Conservation (phyloP, 2,329 filamentous ascomycete genomes). For the Plectosphaerella sp. region DNA sequence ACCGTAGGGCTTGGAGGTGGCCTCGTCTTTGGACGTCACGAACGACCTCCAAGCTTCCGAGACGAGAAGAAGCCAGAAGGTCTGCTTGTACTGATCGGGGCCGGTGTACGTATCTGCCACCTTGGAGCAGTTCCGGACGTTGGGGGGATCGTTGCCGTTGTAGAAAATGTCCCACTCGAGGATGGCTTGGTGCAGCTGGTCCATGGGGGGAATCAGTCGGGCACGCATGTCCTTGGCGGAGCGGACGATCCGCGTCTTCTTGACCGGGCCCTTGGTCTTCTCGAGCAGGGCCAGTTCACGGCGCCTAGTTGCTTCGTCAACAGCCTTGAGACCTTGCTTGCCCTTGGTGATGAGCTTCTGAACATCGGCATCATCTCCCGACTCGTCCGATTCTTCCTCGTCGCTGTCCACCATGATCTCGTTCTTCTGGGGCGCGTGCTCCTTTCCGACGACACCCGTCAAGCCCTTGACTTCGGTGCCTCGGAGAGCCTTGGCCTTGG, state of each 20-base stretch:
- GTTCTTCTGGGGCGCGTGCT: conserved; percentile 67
- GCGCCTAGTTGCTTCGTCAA: conserved; percentile 42
- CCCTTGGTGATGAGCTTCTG: conserved; percentile 43
- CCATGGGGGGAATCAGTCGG: conserved; percentile 83
- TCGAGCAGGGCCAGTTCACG: conserved; percentile 45
- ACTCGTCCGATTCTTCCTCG: conserved; percentile 53
- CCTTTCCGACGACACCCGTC: conserved; percentile 68
- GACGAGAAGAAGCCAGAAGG: conserved; percentile 84
- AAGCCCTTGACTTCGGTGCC: conserved; percentile 60
- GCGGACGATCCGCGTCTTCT: conserved; percentile 74
- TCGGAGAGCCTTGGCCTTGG: conserved; percentile 59
- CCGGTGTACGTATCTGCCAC: conserved; percentile 77
- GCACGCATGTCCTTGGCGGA: conserved; percentile 93
- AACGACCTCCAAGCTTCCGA: conserved; percentile 96
- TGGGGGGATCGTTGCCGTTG: conserved; percentile 78
- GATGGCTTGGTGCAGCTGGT: conserved; percentile 77
- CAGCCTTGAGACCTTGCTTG: conserved; percentile 40
- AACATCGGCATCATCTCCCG: conserved; percentile 49
- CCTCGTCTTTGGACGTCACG: conserved; percentile 83
- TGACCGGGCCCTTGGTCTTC: conserved; percentile 67
- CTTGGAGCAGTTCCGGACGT: conserved; percentile 62
- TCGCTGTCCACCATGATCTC: conserved; percentile 88
- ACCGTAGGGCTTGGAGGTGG: conserved; percentile 73
- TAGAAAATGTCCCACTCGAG: conserved; percentile 96
- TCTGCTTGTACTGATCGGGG: conserved; percentile 76